A percentile compares a stretch with the other conserved stretches of the same genome.
Conservation (phyloP, 2,329 filamentous ascomycete genomes). For the Curvularia hawaiiensis region DNA sequence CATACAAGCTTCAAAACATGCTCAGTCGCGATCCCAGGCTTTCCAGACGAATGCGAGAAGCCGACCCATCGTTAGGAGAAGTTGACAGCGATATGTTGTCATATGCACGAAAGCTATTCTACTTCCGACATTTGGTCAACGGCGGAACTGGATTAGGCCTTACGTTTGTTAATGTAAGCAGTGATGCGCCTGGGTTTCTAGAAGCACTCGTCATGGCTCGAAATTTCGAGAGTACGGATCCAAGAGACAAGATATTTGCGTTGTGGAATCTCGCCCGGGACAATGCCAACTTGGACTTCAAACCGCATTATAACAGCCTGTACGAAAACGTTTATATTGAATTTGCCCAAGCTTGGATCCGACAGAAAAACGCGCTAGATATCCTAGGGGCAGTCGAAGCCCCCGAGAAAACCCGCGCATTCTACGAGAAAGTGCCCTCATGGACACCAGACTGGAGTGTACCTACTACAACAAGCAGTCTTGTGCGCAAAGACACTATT, state of each 20-base stretch:
- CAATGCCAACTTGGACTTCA: background rate
- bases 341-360: background rate
- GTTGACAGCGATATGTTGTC: background rate
- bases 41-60: background rate
- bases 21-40: background rate
- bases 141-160: background rate
- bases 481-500: background rate
- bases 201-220: conserved; percentile 1
- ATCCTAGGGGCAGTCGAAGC: background rate
- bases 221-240: conserved; percentile 1
- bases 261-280: background rate
- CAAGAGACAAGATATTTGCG: conserved; percentile 1
- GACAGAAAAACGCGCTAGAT: background rate
- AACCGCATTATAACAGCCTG: background rate
- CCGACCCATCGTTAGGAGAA: background rate
- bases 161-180: background rate
- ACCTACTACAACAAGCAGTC: background rate
- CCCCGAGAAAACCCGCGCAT: background rate
- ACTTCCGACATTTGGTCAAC: background rate
- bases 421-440: background rate
- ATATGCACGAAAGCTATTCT: background rate
- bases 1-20: conserved; percentile 2
- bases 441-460: background rate
- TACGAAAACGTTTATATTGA: background rate
- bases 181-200: background rate